phyloP scores from a whole-genome alignment of 306 rosid species.

The Luffa acutangula region DNA sequence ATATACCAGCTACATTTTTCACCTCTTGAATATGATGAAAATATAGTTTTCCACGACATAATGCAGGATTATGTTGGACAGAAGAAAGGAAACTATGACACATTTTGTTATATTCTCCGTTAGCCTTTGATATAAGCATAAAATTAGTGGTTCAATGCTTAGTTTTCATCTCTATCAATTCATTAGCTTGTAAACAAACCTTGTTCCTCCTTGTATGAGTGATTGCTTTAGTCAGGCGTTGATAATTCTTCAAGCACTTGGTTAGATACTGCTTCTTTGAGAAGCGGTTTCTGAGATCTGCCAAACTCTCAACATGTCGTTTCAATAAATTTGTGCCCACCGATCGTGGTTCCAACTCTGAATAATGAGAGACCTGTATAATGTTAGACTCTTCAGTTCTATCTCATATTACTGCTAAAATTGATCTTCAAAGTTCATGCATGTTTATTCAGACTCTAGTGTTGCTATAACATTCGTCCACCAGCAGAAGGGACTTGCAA shows the following conservation, averaged over 20 bases:
- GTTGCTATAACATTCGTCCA: neutral
- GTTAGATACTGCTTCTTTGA: slow-evolving; percentile 34
- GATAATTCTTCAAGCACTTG: slow-evolving; percentile 35
- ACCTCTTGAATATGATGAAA: neutral
- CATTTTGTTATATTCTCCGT: neutral
- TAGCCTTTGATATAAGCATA: neutral
- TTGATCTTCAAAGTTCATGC: neutral
- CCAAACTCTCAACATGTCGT: slow-evolving; percentile 39
- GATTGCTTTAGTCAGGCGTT: slow-evolving; percentile 7
- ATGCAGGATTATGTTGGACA: neutral
- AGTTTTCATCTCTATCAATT: neutral
- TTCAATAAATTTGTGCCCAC: slow-evolving; percentile 42
- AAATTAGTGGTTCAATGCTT: neutral
- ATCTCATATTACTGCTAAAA: neutral
- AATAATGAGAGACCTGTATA: slow-evolving; percentile 17
- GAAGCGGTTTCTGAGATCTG: slow-evolving; percentile 41
- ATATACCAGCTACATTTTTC: too few relatives aligned
- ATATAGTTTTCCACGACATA: neutral
- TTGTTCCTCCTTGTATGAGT: neutral
- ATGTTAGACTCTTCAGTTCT: neutral
- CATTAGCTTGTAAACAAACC: neutral
- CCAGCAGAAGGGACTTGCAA: neutral
- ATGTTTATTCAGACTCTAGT: neutral
- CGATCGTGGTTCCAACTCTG: slow-evolving; percentile 50
- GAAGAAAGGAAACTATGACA: neutral